phyloP scores from a whole-genome alignment of 148 eudicot species.

The Fagopyrum tataricum region DNA sequence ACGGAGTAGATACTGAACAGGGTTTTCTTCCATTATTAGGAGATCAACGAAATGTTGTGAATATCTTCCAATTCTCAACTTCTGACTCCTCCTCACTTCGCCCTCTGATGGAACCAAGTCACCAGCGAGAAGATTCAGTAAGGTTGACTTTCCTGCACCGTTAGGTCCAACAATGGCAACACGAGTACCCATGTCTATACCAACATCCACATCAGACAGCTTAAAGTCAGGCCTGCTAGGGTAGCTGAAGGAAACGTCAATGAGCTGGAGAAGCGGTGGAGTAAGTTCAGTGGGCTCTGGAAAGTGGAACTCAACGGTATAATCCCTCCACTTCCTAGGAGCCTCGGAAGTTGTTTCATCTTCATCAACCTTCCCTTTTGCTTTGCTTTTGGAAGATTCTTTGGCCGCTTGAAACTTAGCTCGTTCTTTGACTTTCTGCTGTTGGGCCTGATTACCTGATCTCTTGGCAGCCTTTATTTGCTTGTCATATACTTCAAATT shows the following conservation, averaged over 20 bases:
- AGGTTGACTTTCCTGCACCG: conserved; percentile 66
- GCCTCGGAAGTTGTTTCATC: conserved; percentile 50
- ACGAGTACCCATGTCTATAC: conserved; percentile 74
- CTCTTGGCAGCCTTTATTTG: conserved; percentile 58
- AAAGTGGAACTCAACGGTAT: conserved; percentile 67
- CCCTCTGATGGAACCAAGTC: conserved; percentile 55
- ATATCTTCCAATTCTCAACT: conserved; percentile 60
- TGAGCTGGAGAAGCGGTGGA: conserved; percentile 62
- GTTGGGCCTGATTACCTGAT: conserved; percentile 48
- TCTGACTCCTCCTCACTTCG: conserved; percentile 60
- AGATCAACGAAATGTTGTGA: conserved; percentile 69
- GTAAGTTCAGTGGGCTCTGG: conserved; percentile 70
- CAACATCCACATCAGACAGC: conserved; percentile 58
- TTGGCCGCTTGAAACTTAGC: conserved; percentile 44
- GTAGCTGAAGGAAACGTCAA: conserved; percentile 59
- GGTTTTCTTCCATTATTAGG: conserved; percentile 54
- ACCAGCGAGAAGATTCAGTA: conserved; percentile 63
- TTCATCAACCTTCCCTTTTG: conserved; percentile 54
- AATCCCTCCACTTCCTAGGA: conserved; percentile 66
- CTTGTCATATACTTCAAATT: conserved; percentile 46
- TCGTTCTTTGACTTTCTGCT: conserved; percentile 56
- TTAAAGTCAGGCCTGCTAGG: conserved; percentile 53
- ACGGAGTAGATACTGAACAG: conserved; percentile 65
- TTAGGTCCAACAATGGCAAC: conserved; percentile 73
- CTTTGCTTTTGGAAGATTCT: conserved; percentile 40